Percentiles rank a stretch among this genome's conserved stretches.
phyloP scores from a whole-genome alignment of 2,329 filamentous ascomycete species.

The Coleophoma crateriformis region DNA sequence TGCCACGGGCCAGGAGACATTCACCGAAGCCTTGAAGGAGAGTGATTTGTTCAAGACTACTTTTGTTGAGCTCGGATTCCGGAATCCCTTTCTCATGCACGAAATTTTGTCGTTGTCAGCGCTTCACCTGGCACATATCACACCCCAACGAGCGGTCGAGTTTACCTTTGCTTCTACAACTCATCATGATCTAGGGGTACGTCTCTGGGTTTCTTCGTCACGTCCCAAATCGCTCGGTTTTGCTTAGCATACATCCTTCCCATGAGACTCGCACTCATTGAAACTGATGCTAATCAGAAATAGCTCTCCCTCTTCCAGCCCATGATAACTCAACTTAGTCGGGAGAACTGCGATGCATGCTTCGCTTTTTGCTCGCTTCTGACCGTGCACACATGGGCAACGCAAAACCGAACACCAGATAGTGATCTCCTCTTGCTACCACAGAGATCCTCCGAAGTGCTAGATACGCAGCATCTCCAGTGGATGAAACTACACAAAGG shows the following conservation, averaged over 20 bases:
- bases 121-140: constrained; percentile 27
- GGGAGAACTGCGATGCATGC: constrained; percentile 26
- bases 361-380: constrained; percentile 27
- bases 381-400: constrained; percentile 28
- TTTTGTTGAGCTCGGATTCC: constrained; percentile 17
- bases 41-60: constrained; percentile 16
- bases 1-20: constrained; percentile 25
- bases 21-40: constrained; percentile 8
- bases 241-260: not conserved
- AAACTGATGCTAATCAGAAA: constrained; percentile 2
- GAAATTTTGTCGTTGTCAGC: constrained; percentile 29
- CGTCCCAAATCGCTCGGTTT: not conserved
- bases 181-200: constrained; percentile 21
- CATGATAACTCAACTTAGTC: constrained; percentile 37
- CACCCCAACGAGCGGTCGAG: constrained; percentile 11
- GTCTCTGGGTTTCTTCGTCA: not conserved
- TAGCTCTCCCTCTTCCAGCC: constrained; percentile 25
- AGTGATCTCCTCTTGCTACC: constrained; percentile 11
- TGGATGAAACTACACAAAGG: constrained; percentile 27
- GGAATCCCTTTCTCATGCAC: constrained; percentile 29
- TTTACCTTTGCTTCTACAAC: constrained; percentile 24
- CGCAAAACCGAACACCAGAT: constrained; percentile 25
- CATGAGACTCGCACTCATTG: not conserved
- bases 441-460: constrained; percentile 17
- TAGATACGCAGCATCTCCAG: constrained; percentile 18